Percentiles rank a stretch among this genome's conserved stretches.
These are phyloP conservation scores for Allium cepa DNA, from an alignment of 106 monocot genomes.

Conservation along the genomic window DNA sequence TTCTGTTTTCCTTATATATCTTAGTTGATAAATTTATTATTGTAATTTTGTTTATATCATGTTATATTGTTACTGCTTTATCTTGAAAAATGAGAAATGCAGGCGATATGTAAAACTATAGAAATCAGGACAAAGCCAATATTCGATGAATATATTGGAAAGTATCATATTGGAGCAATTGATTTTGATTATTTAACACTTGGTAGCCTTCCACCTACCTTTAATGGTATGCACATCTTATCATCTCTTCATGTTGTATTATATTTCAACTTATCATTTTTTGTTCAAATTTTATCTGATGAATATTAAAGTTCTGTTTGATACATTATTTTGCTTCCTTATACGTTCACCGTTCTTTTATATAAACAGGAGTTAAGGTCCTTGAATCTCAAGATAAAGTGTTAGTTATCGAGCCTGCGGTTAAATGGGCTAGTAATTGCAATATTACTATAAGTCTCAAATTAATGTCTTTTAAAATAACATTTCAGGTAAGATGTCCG, in stretches of 20 bases:
- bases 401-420: conserved; percentile 54
- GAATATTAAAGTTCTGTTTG: background rate
- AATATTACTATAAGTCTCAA: conserved; percentile 45
- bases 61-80: background rate
- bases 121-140: conserved; percentile 42
- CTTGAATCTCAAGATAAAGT: conserved; percentile 72
- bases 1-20: conserved; percentile 1
- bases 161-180: conserved; percentile 54
- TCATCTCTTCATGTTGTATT: background rate
- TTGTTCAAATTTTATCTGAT: background rate
- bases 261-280: background rate
- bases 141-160: conserved; percentile 82
- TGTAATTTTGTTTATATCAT: background rate
- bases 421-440: conserved; percentile 78
- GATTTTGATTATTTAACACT: conserved; percentile 62
- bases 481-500: conserved; percentile 43
- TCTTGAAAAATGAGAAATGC: background rate
- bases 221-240: conserved; percentile 43
- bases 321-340: background rate
- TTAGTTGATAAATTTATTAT: background rate
- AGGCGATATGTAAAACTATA: conserved; percentile 71
- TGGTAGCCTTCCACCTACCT: conserved; percentile 66
- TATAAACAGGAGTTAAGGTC: conserved; percentile 64
- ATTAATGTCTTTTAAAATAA: conserved; percentile 33
- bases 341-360: background rate